Base-by-base conservation (phyloP, 2,329 filamentous ascomycete genomes). In the Epichloe glyceriae region DNA sequence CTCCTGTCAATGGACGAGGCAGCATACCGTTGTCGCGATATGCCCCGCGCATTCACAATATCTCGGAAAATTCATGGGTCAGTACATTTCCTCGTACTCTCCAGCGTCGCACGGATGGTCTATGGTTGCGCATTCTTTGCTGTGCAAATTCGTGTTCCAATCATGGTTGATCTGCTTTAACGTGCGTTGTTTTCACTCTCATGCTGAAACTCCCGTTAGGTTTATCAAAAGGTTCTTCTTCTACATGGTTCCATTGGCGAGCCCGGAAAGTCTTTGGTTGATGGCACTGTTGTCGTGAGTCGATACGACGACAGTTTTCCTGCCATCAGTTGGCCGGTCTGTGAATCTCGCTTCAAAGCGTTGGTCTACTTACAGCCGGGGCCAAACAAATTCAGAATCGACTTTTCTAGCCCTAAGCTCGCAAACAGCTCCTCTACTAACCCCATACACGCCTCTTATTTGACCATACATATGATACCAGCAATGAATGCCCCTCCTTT, bases 351-450 rank as follows among this genome's bases (percentile, higher is more conserved):
- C 65, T 97, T 96, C 75, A 97, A 97, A 70, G 85, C 85, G 5
- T 73, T 97, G 33, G 77, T 96, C 10, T 88, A 95, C 66, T 78
- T 98, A n/a, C 81, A 86, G 56, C 90, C 93, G 4, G 93, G 93
- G 0, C 86, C 88, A 50, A 98, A 98, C 67, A 83, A 80, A 58
- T 69, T 97, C 33, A 85, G 88, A 22, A 84, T 97, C 57, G 91
- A 96, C 63, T 97, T 95, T 63, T 77, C 77, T 45, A 93, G 86
- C 34, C 85, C 87, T 4, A 94, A 93, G 65, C 73, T 93, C 33
- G 81, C 84, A 19, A 80, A 85, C 52, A 80, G 76, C 64, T 79
- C 77, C 55, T 77, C 76, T 22, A 82, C 76, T 22, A 83, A 81
- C 61, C 82, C 76, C 40, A 77, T 85, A 19, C 89, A 96, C 67